Conservation (phyloP, 371 early-diverging fungal genomes). For the Mucor sp. region DNA sequence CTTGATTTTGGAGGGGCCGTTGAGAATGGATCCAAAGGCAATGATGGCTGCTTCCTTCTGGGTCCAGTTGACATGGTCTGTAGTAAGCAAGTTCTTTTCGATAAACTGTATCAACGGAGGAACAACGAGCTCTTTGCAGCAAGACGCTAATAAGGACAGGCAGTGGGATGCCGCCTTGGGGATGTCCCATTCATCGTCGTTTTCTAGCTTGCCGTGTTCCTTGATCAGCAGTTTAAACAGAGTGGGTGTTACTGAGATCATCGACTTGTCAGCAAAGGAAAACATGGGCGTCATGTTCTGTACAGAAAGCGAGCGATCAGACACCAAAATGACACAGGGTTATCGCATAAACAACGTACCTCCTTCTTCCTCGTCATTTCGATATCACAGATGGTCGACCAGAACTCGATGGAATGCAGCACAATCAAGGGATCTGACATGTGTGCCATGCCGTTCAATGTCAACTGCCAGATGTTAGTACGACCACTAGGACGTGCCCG, state of each 20-base stretch:
- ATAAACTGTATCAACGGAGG: background rate
- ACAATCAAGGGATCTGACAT: background rate
- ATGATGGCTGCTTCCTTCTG: constrained; percentile 5
- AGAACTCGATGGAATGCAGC: constrained; percentile 2
- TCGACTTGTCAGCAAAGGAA: background rate
- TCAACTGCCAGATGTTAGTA: background rate
- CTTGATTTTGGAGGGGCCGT: constrained; percentile 5
- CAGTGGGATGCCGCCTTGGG: background rate
- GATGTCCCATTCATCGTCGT: background rate
- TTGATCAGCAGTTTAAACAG: background rate
- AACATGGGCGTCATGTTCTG: background rate
- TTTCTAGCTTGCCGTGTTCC: background rate
- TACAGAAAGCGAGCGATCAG: too few species aligned
- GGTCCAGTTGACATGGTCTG: background rate
- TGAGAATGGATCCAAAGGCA: constrained; percentile 7
- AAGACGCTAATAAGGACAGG: background rate
- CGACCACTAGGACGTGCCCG: too few species aligned
- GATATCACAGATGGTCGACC: constrained; percentile 4
- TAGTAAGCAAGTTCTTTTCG: background rate
- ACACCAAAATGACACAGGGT: background rate
- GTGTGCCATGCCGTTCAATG: background rate
- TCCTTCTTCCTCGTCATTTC: background rate
- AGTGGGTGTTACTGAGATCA: background rate
- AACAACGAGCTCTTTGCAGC: background rate
- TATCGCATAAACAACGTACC: background rate